Conservation (phyloP, 257 asterid species). For the Przewalskia tangutica region DNA sequence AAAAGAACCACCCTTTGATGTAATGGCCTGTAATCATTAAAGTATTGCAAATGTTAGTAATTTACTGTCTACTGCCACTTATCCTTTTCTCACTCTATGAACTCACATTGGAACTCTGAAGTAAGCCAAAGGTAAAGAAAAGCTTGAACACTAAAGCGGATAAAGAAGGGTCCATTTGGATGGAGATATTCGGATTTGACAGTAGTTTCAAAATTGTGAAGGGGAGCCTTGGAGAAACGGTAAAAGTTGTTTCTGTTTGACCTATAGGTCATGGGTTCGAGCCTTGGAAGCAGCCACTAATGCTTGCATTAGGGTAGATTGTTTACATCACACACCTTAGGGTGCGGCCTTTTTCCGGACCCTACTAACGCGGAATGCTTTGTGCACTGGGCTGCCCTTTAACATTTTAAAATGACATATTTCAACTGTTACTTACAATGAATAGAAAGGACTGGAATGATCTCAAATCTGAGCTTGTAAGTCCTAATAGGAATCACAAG, state of each 20-base stretch:
- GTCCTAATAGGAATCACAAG: not conserved
- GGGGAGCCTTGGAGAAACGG: too few species aligned
- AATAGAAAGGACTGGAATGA: not conserved
- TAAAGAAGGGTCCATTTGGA: not conserved
- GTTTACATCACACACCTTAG: too few species aligned
- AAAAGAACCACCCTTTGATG: constrained; percentile 67
- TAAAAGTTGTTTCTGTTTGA: too few species aligned
- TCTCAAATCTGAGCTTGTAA: not conserved
- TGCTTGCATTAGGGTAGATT: too few species aligned
- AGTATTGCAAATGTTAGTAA: not conserved
- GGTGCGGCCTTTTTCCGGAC: too few species aligned
- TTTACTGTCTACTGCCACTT: not conserved
- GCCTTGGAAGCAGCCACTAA: too few species aligned
- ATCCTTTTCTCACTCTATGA: not conserved
- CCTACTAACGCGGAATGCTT: too few species aligned
- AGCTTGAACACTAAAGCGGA: not conserved
- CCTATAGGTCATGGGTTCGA: not conserved
- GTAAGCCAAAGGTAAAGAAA: not conserved
- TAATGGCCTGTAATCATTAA: constrained; percentile 56
- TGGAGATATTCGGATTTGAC: not conserved
- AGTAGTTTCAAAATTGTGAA: not conserved
- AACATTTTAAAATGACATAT: not conserved
- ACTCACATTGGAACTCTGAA: not conserved
- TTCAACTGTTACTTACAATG: not conserved
- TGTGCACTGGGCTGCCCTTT: too few species aligned